Evolutionary conservation across 345 rosid genomes (phyloP), one percentile per base, ranked within the genome.

Genomic region (Citrus sp.): DNA sequence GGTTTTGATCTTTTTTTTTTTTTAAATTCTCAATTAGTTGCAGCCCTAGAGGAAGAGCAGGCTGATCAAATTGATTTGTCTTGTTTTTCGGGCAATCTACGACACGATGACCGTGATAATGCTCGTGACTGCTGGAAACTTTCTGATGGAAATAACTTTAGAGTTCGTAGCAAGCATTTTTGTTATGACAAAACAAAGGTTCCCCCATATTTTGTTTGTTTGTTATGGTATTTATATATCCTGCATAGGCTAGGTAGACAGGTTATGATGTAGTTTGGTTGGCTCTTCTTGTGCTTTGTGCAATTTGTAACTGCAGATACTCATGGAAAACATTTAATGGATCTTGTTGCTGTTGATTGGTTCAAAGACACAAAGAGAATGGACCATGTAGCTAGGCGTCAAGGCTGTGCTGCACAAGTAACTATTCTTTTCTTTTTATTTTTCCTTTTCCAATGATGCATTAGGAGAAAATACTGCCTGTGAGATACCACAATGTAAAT

Each of bases 331-430:
- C 98, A 89, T 85, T 87, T 93, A 68, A 89, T 94, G 34, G 99
- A 97, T 88, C 99, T 97, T 16, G 97, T 97, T 73, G 98, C 99
- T 61, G 98, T 97, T 54, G 99, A 97, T 85, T 97, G 99, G 99
- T 97, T 93, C 87, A 97, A 97, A 85, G 98, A 92, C 80, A 25
- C 25, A 25, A 25, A 91, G 90, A 90, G 96, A 87, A 94, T 97
- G 89, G 99, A 97, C 82, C 98, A 94, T 84, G 98, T 94, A 51
- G 94, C 89, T 71, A 88, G 94, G 85, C 94, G 93, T 76, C 92
- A 89, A 79, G 99, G 97, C 80, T 97, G 99, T 78, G 98, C 98
- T 4, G 96, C 95, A 55, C 97, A 97, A 88, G 99, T 91, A 88
- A 84, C 76, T n/a, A n/a, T 0, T 64, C 9, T 3, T 59, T 18